Base-by-base conservation (phyloP, 148 eudicot species). In the Camellia sinensis region DNA sequence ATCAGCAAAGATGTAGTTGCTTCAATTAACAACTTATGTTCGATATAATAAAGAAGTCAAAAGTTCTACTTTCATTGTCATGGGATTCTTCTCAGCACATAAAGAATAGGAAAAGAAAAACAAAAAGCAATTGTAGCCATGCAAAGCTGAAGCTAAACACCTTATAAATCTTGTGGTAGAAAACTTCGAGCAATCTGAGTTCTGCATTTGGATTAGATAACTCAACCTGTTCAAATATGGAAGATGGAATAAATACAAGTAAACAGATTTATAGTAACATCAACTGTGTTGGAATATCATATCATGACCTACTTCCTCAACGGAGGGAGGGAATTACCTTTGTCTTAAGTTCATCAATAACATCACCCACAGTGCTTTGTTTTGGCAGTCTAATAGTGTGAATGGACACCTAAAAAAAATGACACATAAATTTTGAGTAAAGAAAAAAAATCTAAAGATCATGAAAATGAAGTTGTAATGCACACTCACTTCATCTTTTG, bases 351-450 rank as follows among this genome's bases (percentile, higher is more conserved):
- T 91, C 92, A 86, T 85, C 82, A 54, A 92, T 91, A 80, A 92
- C 94, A 86, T 92, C 97, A 68, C 92, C 94, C 22, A 93, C 94
- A 62, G 94, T 93, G 82, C 97, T 93, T 75, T 91, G 90, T 82
- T 91, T 93, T 56, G 97, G 94, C 89, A 93, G 80, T 81, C 97
- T 83, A 66, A 91, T 86, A 46, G 89, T 93, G 83, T 88, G 93
- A 80, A 86, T 72, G 59, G 87, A 84, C 66, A 88, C 86, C 94
- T 92, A 59, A 82, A 68, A 46, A 80, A 3, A 48, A 17, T 44
- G 29, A 19, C 44, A 83, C 70, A 82, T 44, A 44, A 52, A 9
- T 78, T 68, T 17, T 29, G 0, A 40, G 29, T 57, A 22, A 53
- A 57, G 43, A 41, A 40, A 75, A 19, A 12, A 54, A 69, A 19